These are phyloP conservation scores for Metschnikowia colocasiae DNA, from an alignment of 805 yeast species.

Conservation along the genomic window DNA sequence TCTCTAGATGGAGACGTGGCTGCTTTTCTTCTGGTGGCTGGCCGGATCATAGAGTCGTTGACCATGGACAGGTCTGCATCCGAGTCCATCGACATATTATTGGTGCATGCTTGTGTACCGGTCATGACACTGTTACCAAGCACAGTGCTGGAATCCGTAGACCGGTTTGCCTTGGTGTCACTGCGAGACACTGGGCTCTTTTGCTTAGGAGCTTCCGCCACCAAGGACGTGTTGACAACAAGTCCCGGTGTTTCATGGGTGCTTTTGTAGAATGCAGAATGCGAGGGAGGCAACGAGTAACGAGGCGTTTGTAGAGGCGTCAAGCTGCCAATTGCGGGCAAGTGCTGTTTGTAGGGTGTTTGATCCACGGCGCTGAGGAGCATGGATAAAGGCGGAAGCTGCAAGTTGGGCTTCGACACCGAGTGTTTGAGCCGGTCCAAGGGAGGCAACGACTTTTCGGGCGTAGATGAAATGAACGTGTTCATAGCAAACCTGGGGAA, in stretches of 20 bases:
- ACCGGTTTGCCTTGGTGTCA: background rate
- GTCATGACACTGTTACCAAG: background rate
- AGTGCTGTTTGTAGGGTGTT: conserved; percentile 18
- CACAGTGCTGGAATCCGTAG: background rate
- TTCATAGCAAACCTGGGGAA: background rate
- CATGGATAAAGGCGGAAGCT: conserved; percentile 39
- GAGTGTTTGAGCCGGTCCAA: conserved; percentile 16
- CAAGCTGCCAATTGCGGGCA: conserved; percentile 28
- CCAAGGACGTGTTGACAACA: background rate
- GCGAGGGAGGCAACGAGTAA: conserved; percentile 8
- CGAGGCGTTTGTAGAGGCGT: conserved; percentile 19
- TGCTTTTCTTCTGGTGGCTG: conserved; percentile 26
- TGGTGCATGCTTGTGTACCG: no score
- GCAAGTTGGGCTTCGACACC: conserved; percentile 13
- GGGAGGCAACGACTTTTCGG: conserved; percentile 31
- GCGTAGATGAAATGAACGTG: conserved; percentile 21
- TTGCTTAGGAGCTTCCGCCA: background rate
- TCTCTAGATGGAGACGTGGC: conserved; percentile 16
- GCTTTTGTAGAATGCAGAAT: background rate
- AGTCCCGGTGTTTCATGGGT: background rate
- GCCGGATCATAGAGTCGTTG: conserved; percentile 12
- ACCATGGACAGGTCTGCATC: conserved; percentile 12
- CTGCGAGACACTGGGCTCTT: background rate
- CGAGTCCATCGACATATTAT: conserved; percentile 8
- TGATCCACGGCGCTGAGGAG: conserved; percentile 24